Conservation (phyloP, 139 green algal species). For the Volvox reticuliferus region DNA sequence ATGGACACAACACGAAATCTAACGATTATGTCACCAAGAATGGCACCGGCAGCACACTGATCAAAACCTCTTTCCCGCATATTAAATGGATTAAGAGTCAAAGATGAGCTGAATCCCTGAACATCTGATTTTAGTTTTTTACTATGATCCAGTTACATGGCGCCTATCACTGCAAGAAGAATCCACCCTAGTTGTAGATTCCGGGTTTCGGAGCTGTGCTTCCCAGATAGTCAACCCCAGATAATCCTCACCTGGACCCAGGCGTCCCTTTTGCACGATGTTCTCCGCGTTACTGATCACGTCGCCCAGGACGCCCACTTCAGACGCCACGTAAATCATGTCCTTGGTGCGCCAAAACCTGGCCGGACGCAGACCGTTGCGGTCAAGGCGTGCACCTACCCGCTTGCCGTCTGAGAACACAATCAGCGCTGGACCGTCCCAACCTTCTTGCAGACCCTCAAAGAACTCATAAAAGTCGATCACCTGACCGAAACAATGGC, state of each 20-base stretch:
- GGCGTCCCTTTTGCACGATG: slow-evolving; percentile 92
- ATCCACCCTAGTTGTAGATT: too few species aligned
- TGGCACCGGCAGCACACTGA: too few species aligned
- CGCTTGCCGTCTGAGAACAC: slow-evolving; percentile 96
- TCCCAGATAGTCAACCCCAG: too few species aligned
- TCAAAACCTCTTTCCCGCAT: too few species aligned
- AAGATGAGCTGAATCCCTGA: too few species aligned
- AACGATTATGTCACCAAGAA: too few species aligned
- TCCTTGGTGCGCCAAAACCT: slow-evolving; percentile 96
- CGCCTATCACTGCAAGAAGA: too few species aligned
- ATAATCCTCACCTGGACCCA: slow-evolving; percentile 83
- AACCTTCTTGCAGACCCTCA: slow-evolving; percentile 98
- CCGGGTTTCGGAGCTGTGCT: too few species aligned
- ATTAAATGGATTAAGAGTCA: too few species aligned
- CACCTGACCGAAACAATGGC: slow-evolving; percentile 54
- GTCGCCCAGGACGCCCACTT: slow-evolving; percentile 97
- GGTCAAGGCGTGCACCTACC: slow-evolving; percentile 94
- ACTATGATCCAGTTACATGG: too few species aligned
- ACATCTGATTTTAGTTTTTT: too few species aligned
- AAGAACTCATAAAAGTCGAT: slow-evolving; percentile 97
- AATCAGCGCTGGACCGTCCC: slow-evolving; percentile 98
- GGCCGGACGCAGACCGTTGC: slow-evolving; percentile 97
- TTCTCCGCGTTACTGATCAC: slow-evolving; percentile 89
- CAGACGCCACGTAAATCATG: slow-evolving; percentile 97
- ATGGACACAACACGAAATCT: too few species aligned